Conservation (phyloP, 75 land plant species). For the Ceratopteris richardii region DNA sequence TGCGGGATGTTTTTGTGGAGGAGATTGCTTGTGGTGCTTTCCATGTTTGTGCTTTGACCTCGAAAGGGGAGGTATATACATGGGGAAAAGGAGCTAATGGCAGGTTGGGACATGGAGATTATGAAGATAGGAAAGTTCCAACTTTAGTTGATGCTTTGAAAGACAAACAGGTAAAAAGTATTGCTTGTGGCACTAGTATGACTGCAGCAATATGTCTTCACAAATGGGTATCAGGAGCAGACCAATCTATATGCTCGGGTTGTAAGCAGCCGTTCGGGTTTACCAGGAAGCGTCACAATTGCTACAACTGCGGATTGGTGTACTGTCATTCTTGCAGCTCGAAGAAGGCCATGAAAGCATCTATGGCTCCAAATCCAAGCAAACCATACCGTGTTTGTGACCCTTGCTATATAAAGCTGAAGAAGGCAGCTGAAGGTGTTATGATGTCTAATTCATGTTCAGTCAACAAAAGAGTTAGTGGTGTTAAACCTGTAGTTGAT, state of each 20-base stretch:
- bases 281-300: constrained; percentile 81
- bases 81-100: constrained; percentile 97
- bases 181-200: constrained; percentile 67
- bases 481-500: constrained; percentile 23
- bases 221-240: constrained; percentile 84
- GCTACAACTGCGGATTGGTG: constrained; percentile 92
- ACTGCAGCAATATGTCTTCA: constrained; percentile 88
- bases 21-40: constrained; percentile 78
- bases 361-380: constrained; percentile 68
- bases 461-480: constrained; percentile 36
- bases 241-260: constrained; percentile 76
- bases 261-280: constrained; percentile 76
- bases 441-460: constrained; percentile 17
- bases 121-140: constrained; percentile 54
- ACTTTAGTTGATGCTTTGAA: constrained; percentile 72
- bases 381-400: constrained; percentile 89
- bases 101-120: constrained; percentile 71
- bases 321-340: constrained; percentile 81
- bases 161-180: constrained; percentile 82
- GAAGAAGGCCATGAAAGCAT: constrained; percentile 64
- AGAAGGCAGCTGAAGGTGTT: constrained; percentile 35
- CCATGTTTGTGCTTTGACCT: constrained; percentile 78
- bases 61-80: constrained; percentile 77
- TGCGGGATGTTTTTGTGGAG: constrained; percentile 58
- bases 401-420: constrained; percentile 54